Base-by-base conservation (phyloP, 345 rosid genomes). In the Moringa oleifera region DNA sequence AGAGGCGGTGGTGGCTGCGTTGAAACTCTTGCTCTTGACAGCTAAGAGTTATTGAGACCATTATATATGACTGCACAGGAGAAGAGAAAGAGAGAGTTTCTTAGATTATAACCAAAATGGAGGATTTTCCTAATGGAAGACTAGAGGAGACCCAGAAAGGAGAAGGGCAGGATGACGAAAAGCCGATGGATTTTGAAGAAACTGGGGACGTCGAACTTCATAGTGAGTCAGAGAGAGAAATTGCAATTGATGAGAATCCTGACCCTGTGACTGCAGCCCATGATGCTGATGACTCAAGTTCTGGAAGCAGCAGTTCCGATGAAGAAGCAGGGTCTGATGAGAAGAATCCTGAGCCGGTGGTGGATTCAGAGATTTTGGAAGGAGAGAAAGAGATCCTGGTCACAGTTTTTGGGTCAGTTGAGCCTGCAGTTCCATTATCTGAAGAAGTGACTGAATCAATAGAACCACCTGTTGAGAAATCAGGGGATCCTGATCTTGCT, bases 21-120 rank as follows among this genome's bases (percentile, higher is more conserved):
- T 49, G 24, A 53, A 37, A 13, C 20, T 18, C 19, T 31, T 51
- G 13, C 3, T 52, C 28, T 37, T n/a, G 22, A 6, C 0, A 53
- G 53, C 33, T 28, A 3, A 28, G 3, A 28, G 5, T 28, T 28
- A 28, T 8, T 28, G 33, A 2, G 8, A 28, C 33, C 33, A 28
- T 2, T n/a, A 31, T 23, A 22, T 22, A 11, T 50, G 25, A 47
- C 33, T 28, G 33, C 3, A 28, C 5, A 28, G 33, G 33, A 28
- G 33, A 65, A 37, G 70, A 66, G 51, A 9, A 17, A 37, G 53
- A 21, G 31, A 52, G 41, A 50, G 36, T 21, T 12, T 25, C 22
- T 53, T 55, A 23, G 41, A 51, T 59, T 61, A 55, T 57, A 16
- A 51, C 57, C n/a, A 45, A 54, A 62, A 72, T 73, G 81, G 84